Evolutionary conservation across 192 early-diverging fungal species (phyloP).

Genomic region (Coemansia sp.): DNA sequence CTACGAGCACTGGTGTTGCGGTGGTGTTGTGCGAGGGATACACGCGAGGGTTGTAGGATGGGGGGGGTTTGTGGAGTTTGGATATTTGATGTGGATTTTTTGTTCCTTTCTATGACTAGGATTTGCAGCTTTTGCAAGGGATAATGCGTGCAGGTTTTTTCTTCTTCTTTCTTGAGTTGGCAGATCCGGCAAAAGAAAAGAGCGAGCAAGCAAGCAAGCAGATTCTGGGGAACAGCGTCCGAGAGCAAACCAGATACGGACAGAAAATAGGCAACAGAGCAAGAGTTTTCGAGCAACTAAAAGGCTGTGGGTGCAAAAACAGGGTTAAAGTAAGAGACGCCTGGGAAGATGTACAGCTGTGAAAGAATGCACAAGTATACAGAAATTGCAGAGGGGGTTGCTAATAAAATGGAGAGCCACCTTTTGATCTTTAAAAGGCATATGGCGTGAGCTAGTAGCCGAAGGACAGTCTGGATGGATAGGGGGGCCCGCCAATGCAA

Average conservation of each 20-base stretch:
- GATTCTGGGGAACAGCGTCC: not conserved
- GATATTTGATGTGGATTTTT: not conserved
- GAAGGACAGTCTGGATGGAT: not conserved
- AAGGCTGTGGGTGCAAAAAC: not conserved
- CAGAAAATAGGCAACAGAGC: not conserved
- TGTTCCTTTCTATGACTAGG: not conserved
- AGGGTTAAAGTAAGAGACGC: not conserved
- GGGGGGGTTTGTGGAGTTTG: too few species aligned
- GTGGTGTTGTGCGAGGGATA: too few species aligned
- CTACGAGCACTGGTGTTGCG: not conserved
- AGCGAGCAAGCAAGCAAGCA: not conserved
- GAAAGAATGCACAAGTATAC: not conserved
- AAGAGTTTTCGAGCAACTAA: not conserved
- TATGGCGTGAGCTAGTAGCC: not conserved
- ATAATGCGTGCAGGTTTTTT: not conserved
- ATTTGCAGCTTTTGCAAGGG: not conserved
- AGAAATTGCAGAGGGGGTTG: not conserved
- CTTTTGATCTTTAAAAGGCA: not conserved
- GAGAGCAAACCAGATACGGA: not conserved
- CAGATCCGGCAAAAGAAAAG: not conserved
- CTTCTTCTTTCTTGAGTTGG: not conserved
- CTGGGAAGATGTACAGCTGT: not conserved
- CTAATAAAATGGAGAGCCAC: not conserved
- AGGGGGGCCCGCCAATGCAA: not conserved
- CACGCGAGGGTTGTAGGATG: too few species aligned